Evolutionary conservation across 148 eudicot genomes (phyloP), one percentile per base, ranked within the genome.

Genomic region (Chenopodium berlandieri): DNA sequence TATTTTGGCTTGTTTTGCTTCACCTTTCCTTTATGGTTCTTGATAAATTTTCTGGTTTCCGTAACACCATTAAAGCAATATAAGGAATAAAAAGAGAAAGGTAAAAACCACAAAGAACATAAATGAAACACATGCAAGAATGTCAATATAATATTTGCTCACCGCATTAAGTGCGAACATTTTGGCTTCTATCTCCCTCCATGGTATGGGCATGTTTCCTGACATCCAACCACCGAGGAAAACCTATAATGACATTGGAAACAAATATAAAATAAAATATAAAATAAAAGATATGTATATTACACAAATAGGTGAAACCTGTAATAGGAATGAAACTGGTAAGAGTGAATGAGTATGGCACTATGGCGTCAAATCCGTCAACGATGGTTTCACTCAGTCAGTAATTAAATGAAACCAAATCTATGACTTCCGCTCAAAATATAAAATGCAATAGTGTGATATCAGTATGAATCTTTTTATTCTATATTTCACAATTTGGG

Each of bases 141-240:
- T 34, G 47, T 72, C 62, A 2, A 78, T 25, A 17, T 31, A 9
- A 31, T 67, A 80, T 78, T 80, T 75, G 82, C 97, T 91, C 87
- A 95, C 99, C 90, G 86, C 92, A 87, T 92, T 93, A 48, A 95
- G 95, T 65, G 93, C 92, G 86, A 87, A 95, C 90, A 95, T 81
- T 87, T 90, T 94, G 32, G 91, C 88, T 89, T 95, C 99, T 71
- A 92, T 93, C 90, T 93, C 97, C 86, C 88, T 92, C 97, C 97
- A 95, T 66, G 94, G 89, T 80, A 92, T 89, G 75, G 91, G 86
- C 73, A 81, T 78, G 76, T 85, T 86, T 82, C 88, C 87, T 82
- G 91, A 79, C 56, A 86, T 82, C 92, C 94, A 88, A 82, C 91
- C 88, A 83, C 91, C 92, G 60, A 78, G 87, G 82, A 90, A 89